Base-by-base conservation (phyloP, 1,284 basidiomycete genomes). In the Macrocybe sp. region DNA sequence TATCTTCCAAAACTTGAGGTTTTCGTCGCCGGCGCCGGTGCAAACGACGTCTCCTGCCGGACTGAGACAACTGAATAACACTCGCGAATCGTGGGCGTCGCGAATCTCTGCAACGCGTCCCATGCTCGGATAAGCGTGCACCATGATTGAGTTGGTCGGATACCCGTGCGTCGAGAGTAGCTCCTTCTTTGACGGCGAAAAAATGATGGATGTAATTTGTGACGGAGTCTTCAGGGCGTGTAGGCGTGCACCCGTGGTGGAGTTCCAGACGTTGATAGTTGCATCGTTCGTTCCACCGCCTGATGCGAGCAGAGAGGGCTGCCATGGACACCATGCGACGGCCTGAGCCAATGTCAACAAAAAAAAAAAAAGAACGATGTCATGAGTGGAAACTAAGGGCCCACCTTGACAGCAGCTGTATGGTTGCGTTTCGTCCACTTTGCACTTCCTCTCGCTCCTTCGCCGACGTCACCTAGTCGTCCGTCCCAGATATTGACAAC, bases 311-410 rank as follows among this genome's bases (percentile, higher is more conserved):
- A 99, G 75, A 7, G 89, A 88, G 0, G 88, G 81, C 69, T 96
- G 92, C 94, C 96, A 98, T 0, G 96, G 93, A 56, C 92, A 97
- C 93, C 97, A 99, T 0, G 93, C 92, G 40, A 99, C 73, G 0
- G 94, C 95, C 87, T 91, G 49, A 37, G 50, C 37, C 42, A 7
- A 41, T 14, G 48, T 32, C 41, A 28, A 28, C 44, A 12, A 40
- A 37, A 28, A 32, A 37, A 46, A 12, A 32, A 39, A 16, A 32
- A 39, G 14, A 28, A 6, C 9, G 37, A 33, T 8, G 41, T 35
- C 5, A 36, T 37, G 36, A 44, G 22, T 30, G 29, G 33, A 30
- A 31, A 14, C 7, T 12, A 28, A 12, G 7, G 45, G 32, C 67
- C 46, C 51, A 83, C 91, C 78, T 97, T 97, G 56, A 97, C 93